Conservation (phyloP, 208 protist species). For the Acanthamoeba castellanii region DNA sequence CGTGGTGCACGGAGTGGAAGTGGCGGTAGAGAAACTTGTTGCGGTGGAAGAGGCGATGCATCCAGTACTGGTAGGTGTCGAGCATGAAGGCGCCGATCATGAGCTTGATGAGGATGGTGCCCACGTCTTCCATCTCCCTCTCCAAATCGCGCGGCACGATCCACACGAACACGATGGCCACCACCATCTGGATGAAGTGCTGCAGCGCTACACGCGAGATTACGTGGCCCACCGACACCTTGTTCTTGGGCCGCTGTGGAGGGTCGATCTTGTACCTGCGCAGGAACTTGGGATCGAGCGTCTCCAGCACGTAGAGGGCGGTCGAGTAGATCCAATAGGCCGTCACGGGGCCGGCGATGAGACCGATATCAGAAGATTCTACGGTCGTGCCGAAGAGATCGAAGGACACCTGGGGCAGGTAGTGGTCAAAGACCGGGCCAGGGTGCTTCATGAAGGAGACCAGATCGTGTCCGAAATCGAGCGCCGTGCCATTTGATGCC, state of each 20-base stretch:
- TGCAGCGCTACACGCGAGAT: slow-evolving; percentile 45
- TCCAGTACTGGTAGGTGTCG: slow-evolving; percentile 72
- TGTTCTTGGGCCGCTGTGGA: slow-evolving; percentile 14
- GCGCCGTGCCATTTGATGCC: background rate
- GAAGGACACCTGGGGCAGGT: slow-evolving; percentile 27
- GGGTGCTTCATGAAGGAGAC: background rate
- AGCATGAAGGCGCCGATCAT: slow-evolving; percentile 57
- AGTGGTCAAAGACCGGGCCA: background rate
- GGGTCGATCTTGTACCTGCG: slow-evolving; percentile 28
- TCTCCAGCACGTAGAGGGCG: slow-evolving; percentile 12
- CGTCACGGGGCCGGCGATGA: background rate
- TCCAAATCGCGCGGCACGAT: background rate
- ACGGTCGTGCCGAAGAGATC: background rate
- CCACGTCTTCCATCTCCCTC: slow-evolving; percentile 30
- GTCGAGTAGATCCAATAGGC: slow-evolving; percentile 30
- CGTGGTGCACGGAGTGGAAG: slow-evolving; percentile 70
- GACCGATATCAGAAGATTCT: background rate
- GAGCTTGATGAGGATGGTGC: slow-evolving; percentile 40
- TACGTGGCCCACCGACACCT: slow-evolving; percentile 34
- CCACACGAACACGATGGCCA: slow-evolving; percentile 11
- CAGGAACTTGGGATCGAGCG: background rate
- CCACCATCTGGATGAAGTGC: slow-evolving; percentile 10
- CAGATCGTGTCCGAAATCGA: background rate
- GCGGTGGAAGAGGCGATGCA: slow-evolving; percentile 55
- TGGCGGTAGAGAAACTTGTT: slow-evolving; percentile 74